These are phyloP conservation scores for Parathielavia hyrcaniae DNA, from an alignment of 495 filamentous ascomycete genomes.

Conservation along the genomic window DNA sequence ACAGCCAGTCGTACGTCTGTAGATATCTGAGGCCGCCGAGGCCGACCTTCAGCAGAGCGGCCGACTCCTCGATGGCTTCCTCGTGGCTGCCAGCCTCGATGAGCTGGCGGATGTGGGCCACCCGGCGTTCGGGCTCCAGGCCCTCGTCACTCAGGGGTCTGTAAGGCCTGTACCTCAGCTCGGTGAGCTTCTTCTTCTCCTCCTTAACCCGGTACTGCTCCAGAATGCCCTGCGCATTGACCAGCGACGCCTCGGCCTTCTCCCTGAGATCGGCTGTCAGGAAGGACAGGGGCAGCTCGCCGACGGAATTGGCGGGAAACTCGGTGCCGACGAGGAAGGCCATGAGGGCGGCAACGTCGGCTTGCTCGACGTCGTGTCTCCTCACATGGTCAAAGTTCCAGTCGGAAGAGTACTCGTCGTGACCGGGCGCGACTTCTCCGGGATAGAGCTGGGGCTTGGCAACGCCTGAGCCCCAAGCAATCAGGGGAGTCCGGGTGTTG, in stretches of 20 bases:
- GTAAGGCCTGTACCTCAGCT: conserved; percentile 73
- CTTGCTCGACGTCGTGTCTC: conserved; percentile 87
- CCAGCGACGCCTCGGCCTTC: conserved; percentile 79
- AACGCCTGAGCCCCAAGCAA: conserved; percentile 92
- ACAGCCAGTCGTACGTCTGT: conserved; percentile 96
- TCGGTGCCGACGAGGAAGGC: conserved; percentile 85
- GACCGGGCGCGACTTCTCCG: conserved; percentile 58
- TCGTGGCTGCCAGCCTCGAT: conserved; percentile 63
- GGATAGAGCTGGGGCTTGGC: conserved; percentile 59
- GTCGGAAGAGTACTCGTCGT: conserved; percentile 87
- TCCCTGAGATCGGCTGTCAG: conserved; percentile 61
- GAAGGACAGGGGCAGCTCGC: conserved; percentile 81
- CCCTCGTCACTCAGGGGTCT: conserved; percentile 51
- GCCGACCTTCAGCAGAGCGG: conserved; percentile 66
- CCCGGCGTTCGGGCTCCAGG: conserved; percentile 59
- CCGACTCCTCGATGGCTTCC: conserved; percentile 67
- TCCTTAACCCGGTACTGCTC: conserved; percentile 99
- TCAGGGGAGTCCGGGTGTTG: conserved; percentile 90
- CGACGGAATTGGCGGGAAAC: conserved; percentile 95
- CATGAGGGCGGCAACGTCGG: conserved; percentile 95
- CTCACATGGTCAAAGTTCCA: conserved; percentile 77
- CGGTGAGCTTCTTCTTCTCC: conserved; percentile 65
- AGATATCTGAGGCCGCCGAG: conserved; percentile 87
- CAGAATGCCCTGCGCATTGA: conserved; percentile 81
- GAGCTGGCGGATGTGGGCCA: conserved; percentile 57